Base-by-base conservation (phyloP, 805 yeast species). In the Cyberlindnera euphorbiae region DNA sequence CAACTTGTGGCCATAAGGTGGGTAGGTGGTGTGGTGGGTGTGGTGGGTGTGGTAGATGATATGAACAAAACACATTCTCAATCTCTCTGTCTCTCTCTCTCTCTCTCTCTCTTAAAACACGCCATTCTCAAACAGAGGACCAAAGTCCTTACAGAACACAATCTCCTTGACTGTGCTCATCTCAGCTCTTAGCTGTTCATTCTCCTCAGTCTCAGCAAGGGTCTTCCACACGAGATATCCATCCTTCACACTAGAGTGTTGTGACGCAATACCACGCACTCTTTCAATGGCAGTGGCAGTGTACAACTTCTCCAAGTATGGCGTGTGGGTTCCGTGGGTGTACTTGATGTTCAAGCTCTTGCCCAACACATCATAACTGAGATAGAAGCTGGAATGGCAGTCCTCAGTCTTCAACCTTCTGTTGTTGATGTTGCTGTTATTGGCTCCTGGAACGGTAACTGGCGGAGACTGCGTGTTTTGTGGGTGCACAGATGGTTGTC, bases 321-420 rank as follows among this genome's bases (percentile, higher is more conserved):
- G 44, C 17, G 40, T 43, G 24, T 53, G 57, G 6, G 44, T 35
- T 8, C 29, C 28, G 26, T 53, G 56, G 30, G 42, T 48, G 25
- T 35, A 53, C 41, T 46, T 53, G 36, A 51, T 47, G 24, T 38
- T 46, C 36, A 53, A 25, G 9, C 35, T 39, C 38, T 46, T 52
- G 8, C 40, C 36, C 16, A 39, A 14, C 8, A 53, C 38, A 30
- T 53, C 56, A 36, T 52, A 53, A 30, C 50, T 48, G 16, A 53
- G 13, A 23, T 48, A 53, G 30, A 52, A 35, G 25, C 41, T 46
- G 8, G 56, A 53, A 17, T 46, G 32, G 27, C 55, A 51, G 28
- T 48, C 40, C 32, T 53, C 56, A 7, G 54, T 47, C 31, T 50
- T 52, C 39, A 50, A 18, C 22, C 43, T 42, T 27, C 47, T 41